Evolutionary conservation across 805 yeast species (phyloP).

Genomic region (Yarrowia sp.): DNA sequence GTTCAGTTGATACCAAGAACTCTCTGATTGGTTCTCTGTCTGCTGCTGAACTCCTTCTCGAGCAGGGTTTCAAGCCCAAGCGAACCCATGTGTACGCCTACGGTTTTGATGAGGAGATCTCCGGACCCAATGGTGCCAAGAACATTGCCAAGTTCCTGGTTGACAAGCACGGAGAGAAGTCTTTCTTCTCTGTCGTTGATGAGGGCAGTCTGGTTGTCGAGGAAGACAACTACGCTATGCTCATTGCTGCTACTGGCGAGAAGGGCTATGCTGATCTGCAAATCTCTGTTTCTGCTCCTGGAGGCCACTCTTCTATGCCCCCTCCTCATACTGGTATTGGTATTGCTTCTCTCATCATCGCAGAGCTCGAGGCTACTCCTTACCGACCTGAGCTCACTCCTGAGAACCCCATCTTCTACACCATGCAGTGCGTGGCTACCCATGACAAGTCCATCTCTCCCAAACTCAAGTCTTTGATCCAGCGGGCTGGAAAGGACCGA

Average conservation of each 20-base stretch:
- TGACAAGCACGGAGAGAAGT: conserved; percentile 57
- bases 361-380: conserved; percentile 56
- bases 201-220: conserved; percentile 56
- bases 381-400: conserved; percentile 48
- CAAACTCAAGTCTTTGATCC: conserved; percentile 32
- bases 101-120: conserved; percentile 79
- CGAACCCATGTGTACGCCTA: conserved; percentile 64
- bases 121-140: conserved; percentile 62
- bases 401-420: conserved; percentile 58
- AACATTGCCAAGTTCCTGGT: conserved; percentile 48
- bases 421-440: conserved; percentile 63
- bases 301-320: conserved; percentile 75
- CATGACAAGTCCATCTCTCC: conserved; percentile 42
- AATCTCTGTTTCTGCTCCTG: conserved; percentile 54
- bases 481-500: conserved; percentile 32
- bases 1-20: conserved; percentile 73
- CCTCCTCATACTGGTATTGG: conserved; percentile 76
- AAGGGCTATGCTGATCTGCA: conserved; percentile 52
- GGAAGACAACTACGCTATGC: conserved; percentile 1
- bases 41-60: conserved; percentile 55
- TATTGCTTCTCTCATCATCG: conserved; percentile 47
- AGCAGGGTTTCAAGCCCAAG: conserved; percentile 53
- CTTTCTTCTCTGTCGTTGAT: conserved; percentile 64
- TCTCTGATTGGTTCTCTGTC: conserved; percentile 64
- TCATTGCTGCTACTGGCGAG: conserved; percentile 53